phyloP scores from a whole-genome alignment of 805 yeast genomes.

The Cyberlindnera lachancei region DNA sequence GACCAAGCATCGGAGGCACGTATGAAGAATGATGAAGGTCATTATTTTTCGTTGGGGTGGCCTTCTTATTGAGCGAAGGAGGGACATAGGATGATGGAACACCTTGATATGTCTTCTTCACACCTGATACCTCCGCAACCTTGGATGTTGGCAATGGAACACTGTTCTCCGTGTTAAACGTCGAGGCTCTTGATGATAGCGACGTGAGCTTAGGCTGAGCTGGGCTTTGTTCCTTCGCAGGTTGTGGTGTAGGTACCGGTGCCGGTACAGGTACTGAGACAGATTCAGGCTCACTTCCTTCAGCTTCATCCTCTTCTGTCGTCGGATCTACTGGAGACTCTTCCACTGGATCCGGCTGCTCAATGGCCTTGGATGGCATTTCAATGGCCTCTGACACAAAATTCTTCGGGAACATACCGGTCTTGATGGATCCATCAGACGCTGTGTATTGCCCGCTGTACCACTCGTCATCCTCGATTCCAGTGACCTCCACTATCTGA shows the following conservation, averaged over 20 bases:
- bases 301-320: neutral
- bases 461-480: slow-evolving; percentile 91
- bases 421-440: slow-evolving; percentile 30
- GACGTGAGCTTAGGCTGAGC: neutral
- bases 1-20: slow-evolving; percentile 21
- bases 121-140: slow-evolving; percentile 7
- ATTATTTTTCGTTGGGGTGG: slow-evolving; percentile 2
- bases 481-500: slow-evolving; percentile 66
- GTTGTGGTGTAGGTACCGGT: neutral
- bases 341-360: neutral
- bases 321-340: neutral
- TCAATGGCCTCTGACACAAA: slow-evolving; percentile 44
- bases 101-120: slow-evolving; percentile 17
- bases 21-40: slow-evolving; percentile 21
- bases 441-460: slow-evolving; percentile 57
- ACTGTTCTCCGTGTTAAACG: slow-evolving; percentile 4
- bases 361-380: neutral
- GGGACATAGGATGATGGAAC: slow-evolving; percentile 23
- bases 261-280: neutral
- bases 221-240: neutral
- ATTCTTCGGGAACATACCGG: slow-evolving; percentile 84
- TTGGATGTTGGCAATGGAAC: slow-evolving; percentile 13
- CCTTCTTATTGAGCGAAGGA: slow-evolving; percentile 16
- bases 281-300: neutral
- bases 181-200: slow-evolving; percentile 3